Evolutionary conservation across 306 rosid genomes (phyloP).

Genomic region (Cucumis hystrix): DNA sequence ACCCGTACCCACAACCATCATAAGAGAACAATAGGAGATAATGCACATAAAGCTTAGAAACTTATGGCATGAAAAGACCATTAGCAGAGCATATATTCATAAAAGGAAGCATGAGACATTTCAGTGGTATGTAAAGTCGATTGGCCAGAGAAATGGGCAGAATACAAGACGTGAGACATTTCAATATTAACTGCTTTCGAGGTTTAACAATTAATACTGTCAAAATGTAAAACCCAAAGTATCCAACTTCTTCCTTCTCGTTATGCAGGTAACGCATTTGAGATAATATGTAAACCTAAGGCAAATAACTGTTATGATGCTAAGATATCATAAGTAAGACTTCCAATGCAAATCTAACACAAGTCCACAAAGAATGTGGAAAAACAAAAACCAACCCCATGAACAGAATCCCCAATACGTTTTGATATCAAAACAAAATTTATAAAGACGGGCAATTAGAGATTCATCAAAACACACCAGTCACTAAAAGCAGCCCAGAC

Average conservation of each 20-base stretch:
- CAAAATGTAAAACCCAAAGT: background rate
- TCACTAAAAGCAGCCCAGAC: conserved; percentile 60
- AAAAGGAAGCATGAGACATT: background rate
- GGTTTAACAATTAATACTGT: background rate
- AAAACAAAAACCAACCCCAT: background rate
- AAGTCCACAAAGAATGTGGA: background rate
- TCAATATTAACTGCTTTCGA: background rate
- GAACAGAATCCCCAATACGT: background rate
- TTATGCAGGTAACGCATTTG: background rate
- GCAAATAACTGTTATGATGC: background rate
- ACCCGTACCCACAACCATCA: background rate
- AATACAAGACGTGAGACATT: background rate
- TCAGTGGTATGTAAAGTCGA: background rate
- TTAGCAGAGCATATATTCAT: no score
- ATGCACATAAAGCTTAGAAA: background rate
- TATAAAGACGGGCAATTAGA: no score
- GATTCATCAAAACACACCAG: conserved; percentile 24
- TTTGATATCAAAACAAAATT: background rate
- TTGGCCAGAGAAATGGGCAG: background rate
- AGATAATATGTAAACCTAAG: background rate
- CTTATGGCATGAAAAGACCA: background rate
- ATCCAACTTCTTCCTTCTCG: background rate
- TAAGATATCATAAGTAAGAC: no score
- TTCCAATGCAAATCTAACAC: background rate
- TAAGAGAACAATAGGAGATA: background rate